A percentile compares a stretch with the other conserved stretches of the same genome.
phyloP scores from a whole-genome alignment of 2,329 filamentous ascomycete species.

The Aspergillus novoparasiticus region DNA sequence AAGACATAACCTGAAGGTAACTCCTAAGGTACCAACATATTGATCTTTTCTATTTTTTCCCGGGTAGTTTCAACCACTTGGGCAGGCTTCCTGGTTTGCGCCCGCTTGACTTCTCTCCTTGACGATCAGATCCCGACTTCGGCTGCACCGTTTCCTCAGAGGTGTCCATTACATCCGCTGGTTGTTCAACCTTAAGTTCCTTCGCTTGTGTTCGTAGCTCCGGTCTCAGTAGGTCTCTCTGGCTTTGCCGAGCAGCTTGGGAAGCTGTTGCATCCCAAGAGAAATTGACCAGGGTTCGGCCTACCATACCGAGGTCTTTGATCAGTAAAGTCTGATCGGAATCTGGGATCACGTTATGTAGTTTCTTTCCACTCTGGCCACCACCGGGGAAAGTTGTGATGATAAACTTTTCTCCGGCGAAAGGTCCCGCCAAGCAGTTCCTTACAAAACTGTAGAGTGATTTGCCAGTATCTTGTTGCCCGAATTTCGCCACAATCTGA shows the following conservation, averaged over 20 bases:
- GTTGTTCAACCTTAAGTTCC: constrained; percentile 58
- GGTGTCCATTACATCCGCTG: constrained; percentile 56
- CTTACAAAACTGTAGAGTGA: constrained; percentile 75
- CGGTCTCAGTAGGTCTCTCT: constrained; percentile 60
- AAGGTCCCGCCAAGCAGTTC: constrained; percentile 64
- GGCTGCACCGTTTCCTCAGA: constrained; percentile 42
- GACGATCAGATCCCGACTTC: constrained; percentile 36
- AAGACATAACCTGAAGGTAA: background rate
- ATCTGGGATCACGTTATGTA: constrained; percentile 39
- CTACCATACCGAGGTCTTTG: constrained; percentile 68
- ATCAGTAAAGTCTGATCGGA: constrained; percentile 63
- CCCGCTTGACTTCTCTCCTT: constrained; percentile 31
- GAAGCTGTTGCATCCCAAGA: constrained; percentile 69
- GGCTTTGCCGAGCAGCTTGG: constrained; percentile 53
- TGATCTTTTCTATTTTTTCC: constrained; percentile 62
- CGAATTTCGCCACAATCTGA: constrained; percentile 72
- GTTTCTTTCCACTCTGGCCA: constrained; percentile 20
- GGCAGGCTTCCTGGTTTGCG: constrained; percentile 52
- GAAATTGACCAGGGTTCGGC: constrained; percentile 74
- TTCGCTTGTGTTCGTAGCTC: constrained; percentile 65
- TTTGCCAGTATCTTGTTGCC: constrained; percentile 67
- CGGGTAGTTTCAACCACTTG: constrained; percentile 72
- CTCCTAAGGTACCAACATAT: background rate
- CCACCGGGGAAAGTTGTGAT: constrained; percentile 60
- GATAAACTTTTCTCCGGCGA: constrained; percentile 66